A percentile compares a stretch with the other conserved stretches of the same genome.
These are phyloP conservation scores for Hypericum perforatum DNA, from an alignment of 345 rosid genomes.

Conservation along the genomic window DNA sequence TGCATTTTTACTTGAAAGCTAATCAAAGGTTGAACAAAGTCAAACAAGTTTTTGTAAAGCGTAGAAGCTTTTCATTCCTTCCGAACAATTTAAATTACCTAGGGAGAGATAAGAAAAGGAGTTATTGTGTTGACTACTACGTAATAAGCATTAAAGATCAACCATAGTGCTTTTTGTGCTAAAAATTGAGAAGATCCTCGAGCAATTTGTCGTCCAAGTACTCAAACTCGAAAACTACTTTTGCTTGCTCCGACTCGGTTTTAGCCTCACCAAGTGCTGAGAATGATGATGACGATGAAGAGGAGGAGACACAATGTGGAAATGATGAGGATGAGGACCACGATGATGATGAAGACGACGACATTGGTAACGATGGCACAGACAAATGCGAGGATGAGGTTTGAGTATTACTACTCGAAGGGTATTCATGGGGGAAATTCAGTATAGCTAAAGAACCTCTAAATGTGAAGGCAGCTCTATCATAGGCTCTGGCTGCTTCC, in stretches of 20 bases:
- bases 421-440: constrained; percentile 62
- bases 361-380: constrained; percentile 11
- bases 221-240: constrained; percentile 41
- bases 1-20: too few relatives aligned
- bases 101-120: too few relatives aligned
- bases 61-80: too few relatives aligned
- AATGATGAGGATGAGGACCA: constrained; percentile 1
- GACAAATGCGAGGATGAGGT: constrained; percentile 19
- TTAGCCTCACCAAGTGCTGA: constrained; percentile 8
- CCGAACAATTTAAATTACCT: too few relatives aligned
- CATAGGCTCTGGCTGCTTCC: constrained; percentile 81
- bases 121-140: too few relatives aligned
- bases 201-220: constrained; percentile 41
- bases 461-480: constrained; percentile 59
- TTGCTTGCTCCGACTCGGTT: constrained; percentile 10
- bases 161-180: constrained; percentile 6
- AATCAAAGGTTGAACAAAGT: too few relatives aligned
- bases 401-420: constrained; percentile 11
- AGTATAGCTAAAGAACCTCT: constrained; percentile 60
- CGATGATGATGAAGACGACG: background rate
- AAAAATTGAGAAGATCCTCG: constrained; percentile 48
- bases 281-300: background rate
- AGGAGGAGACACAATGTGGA: background rate
- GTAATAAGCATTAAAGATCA: too few relatives aligned
- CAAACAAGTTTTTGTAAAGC: too few relatives aligned